These are phyloP conservation scores for Aegilops speltoides DNA, from an alignment of 176 grass and related monocot genomes.

Conservation along the genomic window DNA sequence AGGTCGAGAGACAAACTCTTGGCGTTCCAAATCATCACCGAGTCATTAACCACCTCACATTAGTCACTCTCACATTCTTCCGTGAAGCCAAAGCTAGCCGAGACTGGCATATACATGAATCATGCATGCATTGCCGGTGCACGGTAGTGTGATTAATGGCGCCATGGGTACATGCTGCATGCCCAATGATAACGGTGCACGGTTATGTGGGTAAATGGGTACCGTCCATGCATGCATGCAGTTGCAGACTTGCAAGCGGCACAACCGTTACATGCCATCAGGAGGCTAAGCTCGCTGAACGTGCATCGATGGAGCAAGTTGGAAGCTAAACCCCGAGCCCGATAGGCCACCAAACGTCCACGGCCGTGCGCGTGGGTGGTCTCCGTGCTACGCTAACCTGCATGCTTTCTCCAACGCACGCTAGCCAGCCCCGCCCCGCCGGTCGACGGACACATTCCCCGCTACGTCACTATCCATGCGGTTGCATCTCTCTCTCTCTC, in stretches of 20 bases:
- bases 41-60: not conserved
- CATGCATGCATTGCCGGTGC: not conserved
- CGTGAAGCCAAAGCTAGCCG: not conserved
- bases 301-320: slow-evolving; percentile 9
- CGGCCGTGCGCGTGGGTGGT: slow-evolving; percentile 36
- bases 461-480: slow-evolving; percentile 41
- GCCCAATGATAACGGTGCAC: not conserved
- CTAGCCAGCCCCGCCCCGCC: slow-evolving; percentile 4
- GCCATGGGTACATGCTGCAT: not conserved
- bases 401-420: slow-evolving; percentile 56
- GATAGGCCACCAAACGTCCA: slow-evolving; percentile 47
- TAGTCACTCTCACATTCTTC: not conserved
- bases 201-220: not conserved
- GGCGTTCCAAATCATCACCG: not conserved
- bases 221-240: slow-evolving; percentile 2
- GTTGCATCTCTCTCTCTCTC: not conserved
- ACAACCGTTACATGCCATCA: not conserved
- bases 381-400: slow-evolving; percentile 54
- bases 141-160: not conserved
- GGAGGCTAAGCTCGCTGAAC: slow-evolving; percentile 4
- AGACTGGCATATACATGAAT: not conserved
- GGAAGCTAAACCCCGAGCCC: slow-evolving; percentile 35
- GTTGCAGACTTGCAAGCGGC: not conserved
- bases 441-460: not conserved
- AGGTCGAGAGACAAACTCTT: not conserved